A percentile compares a stretch with the other conserved stretches of the same genome.
Conservation (phyloP, 768 basidiomycete species). For the Infundibulicybe gibba region DNA sequence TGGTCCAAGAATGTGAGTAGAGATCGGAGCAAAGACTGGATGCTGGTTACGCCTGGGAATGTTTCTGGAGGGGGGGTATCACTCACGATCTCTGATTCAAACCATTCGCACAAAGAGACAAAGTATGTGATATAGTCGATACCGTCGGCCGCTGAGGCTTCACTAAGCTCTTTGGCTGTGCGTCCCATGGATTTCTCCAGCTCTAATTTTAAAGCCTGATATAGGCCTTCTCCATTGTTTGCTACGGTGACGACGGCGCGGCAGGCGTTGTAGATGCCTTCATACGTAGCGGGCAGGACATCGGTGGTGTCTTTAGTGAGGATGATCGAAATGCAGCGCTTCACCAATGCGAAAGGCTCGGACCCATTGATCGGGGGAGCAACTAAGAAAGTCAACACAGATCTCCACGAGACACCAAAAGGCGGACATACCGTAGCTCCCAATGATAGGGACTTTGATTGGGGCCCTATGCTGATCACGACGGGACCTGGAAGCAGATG, state of each 20-base stretch:
- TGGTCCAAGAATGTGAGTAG: conserved; percentile 73
- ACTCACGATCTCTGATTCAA: conserved; percentile 61
- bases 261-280: conserved; percentile 55
- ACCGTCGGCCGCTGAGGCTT: conserved; percentile 18
- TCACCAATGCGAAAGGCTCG: conserved; percentile 25
- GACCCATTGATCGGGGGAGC: conserved; percentile 15
- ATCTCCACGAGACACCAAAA: neutral
- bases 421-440: conserved; percentile 32
- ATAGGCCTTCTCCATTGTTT: conserved; percentile 53
- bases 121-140: conserved; percentile 60
- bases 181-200: conserved; percentile 50
- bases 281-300: conserved; percentile 44
- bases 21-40: conserved; percentile 54
- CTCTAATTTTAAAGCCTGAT: conserved; percentile 54
- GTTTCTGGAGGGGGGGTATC: neutral
- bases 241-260: conserved; percentile 49
- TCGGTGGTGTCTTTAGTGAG: conserved; percentile 32
- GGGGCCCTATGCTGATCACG: conserved; percentile 22
- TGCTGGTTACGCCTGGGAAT: neutral
- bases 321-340: conserved; percentile 33
- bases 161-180: conserved; percentile 34
- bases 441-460: conserved; percentile 44
- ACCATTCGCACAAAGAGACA: conserved; percentile 57
- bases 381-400: conserved; percentile 7
- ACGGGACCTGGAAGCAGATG: conserved; percentile 51